Base-by-base conservation (phyloP, 306 rosid genomes). In the Vigna nakashimae region DNA sequence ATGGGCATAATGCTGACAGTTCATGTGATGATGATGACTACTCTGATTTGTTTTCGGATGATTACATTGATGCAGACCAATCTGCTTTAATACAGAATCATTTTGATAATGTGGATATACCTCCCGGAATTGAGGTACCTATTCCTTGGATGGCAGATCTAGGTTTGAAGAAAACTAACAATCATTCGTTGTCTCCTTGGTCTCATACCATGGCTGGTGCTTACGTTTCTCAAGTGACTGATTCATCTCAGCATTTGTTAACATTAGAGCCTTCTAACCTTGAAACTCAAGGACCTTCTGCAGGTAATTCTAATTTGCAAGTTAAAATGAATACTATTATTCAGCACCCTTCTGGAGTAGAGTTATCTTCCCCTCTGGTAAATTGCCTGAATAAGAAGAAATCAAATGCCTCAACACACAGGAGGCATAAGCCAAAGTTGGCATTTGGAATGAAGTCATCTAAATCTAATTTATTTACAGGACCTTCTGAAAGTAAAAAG, bases 111-210 rank as follows among this genome's bases (percentile, higher is more conserved):
- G 87, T 81, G 58, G 83, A 90, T 57, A 84, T 91, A 70, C 97
- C 98, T 78, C 70, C 97, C 6, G 97, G 87, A 57, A 79, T 94
- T 71, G 98, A 94, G 86, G 94, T 90, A 49, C 86, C 97, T 0
- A 79, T 93, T 74, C 96, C 96, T 80, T 90, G 90, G 93, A 18
- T 90, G 79, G 50, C 82, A 3, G 86, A 79, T 49, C 43, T 60
- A 45, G 78, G 51, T 77, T 67, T 48, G 10, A 65, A 82, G 26
- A 77, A 80, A 9, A 40, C 75, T 81, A 89, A 56, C 79, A 79
- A 68, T 85, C 82, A 70, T 79, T 82, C 86, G 26, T 79, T 64
- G 71, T 42, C 64, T 66, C 55, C 79, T 30, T 69, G 57, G 64
- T 62, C 50, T 73, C 79, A 71, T 72, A 65, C 72, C 26, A 73